Percentiles rank a stretch among this genome's conserved stretches.
Conservation (phyloP, 306 rosid species). For the Lathyrus sativus region DNA sequence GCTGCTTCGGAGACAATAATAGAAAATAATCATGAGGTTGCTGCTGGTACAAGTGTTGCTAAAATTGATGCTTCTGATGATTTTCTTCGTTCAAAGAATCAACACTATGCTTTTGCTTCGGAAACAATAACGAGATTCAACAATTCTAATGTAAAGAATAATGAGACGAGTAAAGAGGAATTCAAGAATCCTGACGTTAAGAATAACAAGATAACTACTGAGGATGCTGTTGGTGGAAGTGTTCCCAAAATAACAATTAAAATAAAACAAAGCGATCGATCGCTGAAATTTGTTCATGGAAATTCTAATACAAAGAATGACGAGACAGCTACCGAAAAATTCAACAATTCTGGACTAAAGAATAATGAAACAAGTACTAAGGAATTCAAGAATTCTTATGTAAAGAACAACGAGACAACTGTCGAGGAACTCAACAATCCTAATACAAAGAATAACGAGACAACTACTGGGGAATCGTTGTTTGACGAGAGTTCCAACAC, state of each 20-base stretch:
- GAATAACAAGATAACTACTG: not conserved
- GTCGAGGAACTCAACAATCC: not conserved
- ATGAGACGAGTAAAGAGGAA: too few relatives aligned
- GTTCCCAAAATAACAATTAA: too few relatives aligned
- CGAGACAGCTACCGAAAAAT: too few relatives aligned
- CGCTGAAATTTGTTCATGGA: not conserved
- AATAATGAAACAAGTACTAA: too few relatives aligned
- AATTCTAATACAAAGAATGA: not conserved
- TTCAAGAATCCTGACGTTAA: not conserved
- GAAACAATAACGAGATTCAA: not conserved
- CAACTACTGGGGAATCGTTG: too few relatives aligned
- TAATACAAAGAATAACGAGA: too few relatives aligned
- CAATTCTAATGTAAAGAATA: too few relatives aligned
- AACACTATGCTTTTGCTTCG: not conserved
- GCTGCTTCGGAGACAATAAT: not conserved
- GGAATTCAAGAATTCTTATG: not conserved
- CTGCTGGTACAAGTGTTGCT: not conserved
- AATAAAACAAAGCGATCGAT: not conserved
- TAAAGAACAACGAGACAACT: not conserved
- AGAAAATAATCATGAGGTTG: not conserved
- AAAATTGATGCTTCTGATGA: not conserved
- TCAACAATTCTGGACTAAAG: too few relatives aligned
- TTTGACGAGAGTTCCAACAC: not conserved
- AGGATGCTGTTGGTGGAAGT: not conserved
- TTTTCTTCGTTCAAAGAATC: not conserved